Percentiles rank a stretch among this genome's conserved stretches.
Conservation (phyloP, 2,329 filamentous ascomycete genomes). For the Hirsutella minnesotensis region DNA sequence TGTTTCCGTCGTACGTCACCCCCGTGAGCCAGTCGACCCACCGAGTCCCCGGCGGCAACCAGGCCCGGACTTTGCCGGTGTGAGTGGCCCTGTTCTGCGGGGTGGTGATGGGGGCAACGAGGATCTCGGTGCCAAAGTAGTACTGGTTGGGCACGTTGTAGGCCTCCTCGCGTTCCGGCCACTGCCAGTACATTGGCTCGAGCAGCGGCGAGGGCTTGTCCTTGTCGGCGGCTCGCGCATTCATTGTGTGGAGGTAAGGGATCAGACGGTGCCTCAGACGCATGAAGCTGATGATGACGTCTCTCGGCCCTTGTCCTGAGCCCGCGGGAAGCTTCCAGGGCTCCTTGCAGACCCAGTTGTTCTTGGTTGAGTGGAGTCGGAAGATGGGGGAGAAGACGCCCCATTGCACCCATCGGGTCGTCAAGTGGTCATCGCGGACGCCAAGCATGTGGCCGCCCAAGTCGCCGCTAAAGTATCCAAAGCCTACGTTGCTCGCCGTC, state of each 20-base stretch:
- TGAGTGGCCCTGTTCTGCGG: constrained; percentile 34
- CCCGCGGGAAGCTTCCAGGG: constrained; percentile 35
- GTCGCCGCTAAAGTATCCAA: constrained; percentile 58
- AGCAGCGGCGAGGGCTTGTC: constrained; percentile 38
- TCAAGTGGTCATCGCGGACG: constrained; percentile 43
- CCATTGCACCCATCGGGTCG: constrained; percentile 48
- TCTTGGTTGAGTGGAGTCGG: constrained; percentile 47
- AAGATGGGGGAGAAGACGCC: constrained; percentile 50
- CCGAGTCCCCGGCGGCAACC: constrained; percentile 39
- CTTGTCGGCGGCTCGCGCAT: constrained; percentile 28
- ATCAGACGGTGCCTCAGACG: constrained; percentile 45
- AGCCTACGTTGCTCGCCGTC: constrained; percentile 54
- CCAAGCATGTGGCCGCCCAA: constrained; percentile 53
- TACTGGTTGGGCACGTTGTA: constrained; percentile 47
- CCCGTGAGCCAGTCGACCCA: constrained; percentile 49
- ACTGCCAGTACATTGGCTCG: constrained; percentile 52
- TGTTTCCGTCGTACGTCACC: constrained; percentile 43
- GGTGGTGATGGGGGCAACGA: constrained; percentile 44
- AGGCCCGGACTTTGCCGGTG: constrained; percentile 35
- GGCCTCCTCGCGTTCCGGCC: constrained; percentile 37
- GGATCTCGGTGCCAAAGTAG: constrained; percentile 42
- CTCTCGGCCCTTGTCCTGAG: constrained; percentile 31
- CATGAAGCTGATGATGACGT: constrained; percentile 36
- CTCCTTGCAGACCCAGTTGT: constrained; percentile 47
- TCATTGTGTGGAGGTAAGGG: constrained; percentile 49